Evolutionary conservation across 2,329 filamentous ascomycete genomes (phyloP).

Genomic region (Claviceps purpurea): DNA sequence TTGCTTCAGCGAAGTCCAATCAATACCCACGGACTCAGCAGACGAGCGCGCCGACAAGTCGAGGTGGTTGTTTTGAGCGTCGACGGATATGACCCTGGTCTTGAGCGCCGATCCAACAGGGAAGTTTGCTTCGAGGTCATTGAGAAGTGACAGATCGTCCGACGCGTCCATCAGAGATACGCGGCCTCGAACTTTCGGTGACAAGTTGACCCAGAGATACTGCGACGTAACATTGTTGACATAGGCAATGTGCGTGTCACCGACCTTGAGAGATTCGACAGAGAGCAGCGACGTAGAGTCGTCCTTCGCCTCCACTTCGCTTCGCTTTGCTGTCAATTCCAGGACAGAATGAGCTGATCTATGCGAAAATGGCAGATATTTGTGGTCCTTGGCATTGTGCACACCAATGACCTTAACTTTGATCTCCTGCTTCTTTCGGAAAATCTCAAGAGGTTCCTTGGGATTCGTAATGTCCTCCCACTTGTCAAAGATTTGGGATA

Average conservation of each 20-base stretch:
- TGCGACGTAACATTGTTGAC: conserved; percentile 79
- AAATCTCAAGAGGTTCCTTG: conserved; percentile 63
- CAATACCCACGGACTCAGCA: conserved; percentile 33
- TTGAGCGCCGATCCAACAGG: conserved; percentile 80
- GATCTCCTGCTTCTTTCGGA: conserved; percentile 57
- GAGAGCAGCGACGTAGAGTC: conserved; percentile 37
- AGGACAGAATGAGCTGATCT: conserved; percentile 69
- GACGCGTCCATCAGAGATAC: conserved; percentile 74
- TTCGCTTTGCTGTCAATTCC: conserved; percentile 73
- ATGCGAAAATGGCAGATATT: conserved; percentile 84
- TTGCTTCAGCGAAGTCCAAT: conserved; percentile 57
- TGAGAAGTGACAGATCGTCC: conserved; percentile 68
- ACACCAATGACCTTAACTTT: conserved; percentile 69
- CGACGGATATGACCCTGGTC: conserved; percentile 63
- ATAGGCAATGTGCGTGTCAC: conserved; percentile 64
- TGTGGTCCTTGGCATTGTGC: conserved; percentile 80
- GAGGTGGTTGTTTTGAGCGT: conserved; percentile 59
- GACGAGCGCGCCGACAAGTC: conserved; percentile 71
- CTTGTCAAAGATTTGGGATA: conserved; percentile 77
- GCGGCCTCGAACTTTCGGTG: conserved; percentile 75
- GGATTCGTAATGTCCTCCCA: conserved; percentile 79
- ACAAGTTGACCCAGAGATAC: conserved; percentile 80
- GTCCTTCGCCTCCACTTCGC: conserved; percentile 37
- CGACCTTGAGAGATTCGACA: conserved; percentile 58
- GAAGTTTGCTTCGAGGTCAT: conserved; percentile 66